phyloP scores from a whole-genome alignment of 352 stramenopile species.

The Pythium scleroteichum region DNA sequence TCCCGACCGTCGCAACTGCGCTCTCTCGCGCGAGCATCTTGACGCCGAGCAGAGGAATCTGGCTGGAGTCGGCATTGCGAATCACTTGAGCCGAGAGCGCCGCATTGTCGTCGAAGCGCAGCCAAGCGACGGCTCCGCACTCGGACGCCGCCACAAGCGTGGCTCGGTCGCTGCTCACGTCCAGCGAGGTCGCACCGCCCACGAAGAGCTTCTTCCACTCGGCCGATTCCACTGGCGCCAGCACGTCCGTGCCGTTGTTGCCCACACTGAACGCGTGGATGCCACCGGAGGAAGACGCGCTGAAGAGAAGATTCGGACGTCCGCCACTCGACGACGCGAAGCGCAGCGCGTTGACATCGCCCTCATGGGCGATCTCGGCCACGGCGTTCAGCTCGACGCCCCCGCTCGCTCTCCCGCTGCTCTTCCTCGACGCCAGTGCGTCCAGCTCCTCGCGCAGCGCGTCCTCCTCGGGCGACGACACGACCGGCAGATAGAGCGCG shows the following conservation, averaged over 20 bases:
- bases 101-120: constrained; percentile 53
- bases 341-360: constrained; percentile 65
- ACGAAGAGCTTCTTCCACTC: constrained; percentile 65
- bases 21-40: constrained; percentile 74
- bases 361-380: constrained; percentile 44
- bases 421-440: not conserved
- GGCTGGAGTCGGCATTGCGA: constrained; percentile 50
- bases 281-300: constrained; percentile 54
- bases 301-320: constrained; percentile 56
- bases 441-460: constrained; percentile 41
- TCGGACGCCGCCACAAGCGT: constrained; percentile 59
- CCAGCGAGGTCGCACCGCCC: constrained; percentile 47
- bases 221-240: constrained; percentile 34
- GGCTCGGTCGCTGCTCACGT: constrained; percentile 46
- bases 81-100: constrained; percentile 9
- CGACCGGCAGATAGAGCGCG: constrained; percentile 50
- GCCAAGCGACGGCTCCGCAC: constrained; percentile 60
- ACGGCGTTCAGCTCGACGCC: constrained; percentile 47
- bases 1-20: constrained; percentile 73
- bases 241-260: constrained; percentile 12
- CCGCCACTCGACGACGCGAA: constrained; percentile 43
- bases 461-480: constrained; percentile 43
- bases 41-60: constrained; percentile 56
- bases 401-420: not conserved
- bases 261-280: constrained; percentile 48